Percentiles rank a stretch among this genome's conserved stretches.
phyloP scores from a whole-genome alignment of 139 green algal genomes.

The Eudorina sp. region DNA sequence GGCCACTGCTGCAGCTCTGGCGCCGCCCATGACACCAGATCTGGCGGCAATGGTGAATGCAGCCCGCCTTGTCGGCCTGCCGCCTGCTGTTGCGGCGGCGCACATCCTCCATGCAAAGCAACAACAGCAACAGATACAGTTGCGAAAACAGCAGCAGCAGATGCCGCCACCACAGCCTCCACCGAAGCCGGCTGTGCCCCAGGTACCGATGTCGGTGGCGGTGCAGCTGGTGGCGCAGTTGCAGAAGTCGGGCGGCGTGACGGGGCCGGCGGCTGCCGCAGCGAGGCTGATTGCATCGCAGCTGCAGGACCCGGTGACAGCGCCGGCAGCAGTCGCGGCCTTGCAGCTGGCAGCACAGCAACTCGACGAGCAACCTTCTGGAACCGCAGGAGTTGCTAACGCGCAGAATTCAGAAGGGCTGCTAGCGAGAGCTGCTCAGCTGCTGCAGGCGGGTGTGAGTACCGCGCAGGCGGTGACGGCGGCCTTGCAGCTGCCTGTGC shows the following conservation, averaged over 20 bases:
- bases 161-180: neutral
- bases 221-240: constrained; percentile 5
- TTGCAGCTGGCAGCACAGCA: neutral
- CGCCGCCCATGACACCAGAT: neutral
- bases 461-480: no score
- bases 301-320: constrained; percentile 11
- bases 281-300: neutral
- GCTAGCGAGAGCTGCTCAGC: no score
- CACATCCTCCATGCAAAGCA: constrained; percentile 1
- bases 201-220: neutral
- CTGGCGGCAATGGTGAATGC: neutral
- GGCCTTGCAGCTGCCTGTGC: no score
- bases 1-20: neutral
- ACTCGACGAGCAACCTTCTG: no score
- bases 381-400: no score
- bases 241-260: neutral
- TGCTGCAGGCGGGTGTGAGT: no score
- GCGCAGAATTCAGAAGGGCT: no score
- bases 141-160: neutral
- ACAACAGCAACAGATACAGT: neutral
- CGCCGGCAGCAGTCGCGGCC: neutral
- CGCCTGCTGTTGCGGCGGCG: neutral
- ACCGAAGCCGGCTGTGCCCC: neutral
- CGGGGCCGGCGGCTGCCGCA: neutral
- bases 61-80: neutral